phyloP scores from a whole-genome alignment of 2,329 filamentous ascomycete genomes.

The Alternaria atra region DNA sequence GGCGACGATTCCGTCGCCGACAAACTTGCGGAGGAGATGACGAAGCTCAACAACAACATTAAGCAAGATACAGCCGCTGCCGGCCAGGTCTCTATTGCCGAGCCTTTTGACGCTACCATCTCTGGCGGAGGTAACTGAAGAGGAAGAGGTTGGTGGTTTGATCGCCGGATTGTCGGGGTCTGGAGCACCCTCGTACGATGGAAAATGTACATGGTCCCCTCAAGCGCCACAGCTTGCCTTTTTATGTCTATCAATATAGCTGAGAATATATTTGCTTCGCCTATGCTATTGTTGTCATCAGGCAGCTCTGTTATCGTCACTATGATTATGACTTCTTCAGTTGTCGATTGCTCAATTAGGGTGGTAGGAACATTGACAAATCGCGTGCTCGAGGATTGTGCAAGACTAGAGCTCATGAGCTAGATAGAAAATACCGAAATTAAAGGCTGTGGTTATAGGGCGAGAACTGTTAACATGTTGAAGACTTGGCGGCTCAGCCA shows the following conservation, averaged over 20 bases:
- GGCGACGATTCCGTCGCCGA: conserved; percentile 56
- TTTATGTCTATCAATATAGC: neutral
- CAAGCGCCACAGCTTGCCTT: neutral
- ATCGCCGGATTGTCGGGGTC: neutral
- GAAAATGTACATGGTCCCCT: neutral
- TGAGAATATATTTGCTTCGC: too few species aligned
- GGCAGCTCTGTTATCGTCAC: too few species aligned
- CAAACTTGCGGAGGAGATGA: conserved; percentile 59
- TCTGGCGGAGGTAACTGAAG: conserved; percentile 26
- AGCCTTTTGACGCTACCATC: conserved; percentile 42
- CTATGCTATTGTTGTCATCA: too few species aligned
- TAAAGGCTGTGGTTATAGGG: too few species aligned
- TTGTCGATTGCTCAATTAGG: too few species aligned
- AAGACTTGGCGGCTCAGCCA: too few species aligned
- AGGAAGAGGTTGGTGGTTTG: neutral
- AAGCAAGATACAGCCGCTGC: conserved; percentile 58
- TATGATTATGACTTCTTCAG: too few species aligned
- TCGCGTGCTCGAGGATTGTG: neutral
- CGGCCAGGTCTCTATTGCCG: conserved; percentile 54
- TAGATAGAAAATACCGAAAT: too few species aligned
- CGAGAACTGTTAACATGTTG: too few species aligned
- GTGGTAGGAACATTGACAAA: too few species aligned
- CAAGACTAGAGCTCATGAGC: neutral
- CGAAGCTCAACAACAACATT: conserved; percentile 65
- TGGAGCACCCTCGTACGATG: too few species aligned